Base-by-base conservation (phyloP, 2,329 filamentous ascomycete genomes). In the Sphaceloma murrayae region DNA sequence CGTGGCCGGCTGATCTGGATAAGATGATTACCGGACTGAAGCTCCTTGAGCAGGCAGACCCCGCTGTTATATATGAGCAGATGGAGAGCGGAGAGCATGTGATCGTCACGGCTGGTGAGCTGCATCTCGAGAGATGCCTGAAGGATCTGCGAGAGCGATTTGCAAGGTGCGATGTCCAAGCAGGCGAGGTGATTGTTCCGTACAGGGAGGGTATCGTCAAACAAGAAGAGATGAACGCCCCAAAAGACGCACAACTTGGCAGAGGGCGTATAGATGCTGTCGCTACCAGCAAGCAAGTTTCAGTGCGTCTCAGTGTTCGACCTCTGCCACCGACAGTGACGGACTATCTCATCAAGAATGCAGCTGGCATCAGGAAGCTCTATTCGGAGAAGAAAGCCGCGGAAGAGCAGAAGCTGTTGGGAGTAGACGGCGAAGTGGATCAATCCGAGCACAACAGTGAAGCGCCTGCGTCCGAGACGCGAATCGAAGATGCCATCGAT, bases 81-180 rank as follows among this genome's bases (percentile, higher is more conserved):
- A 81, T 96, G 43, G 75, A 81, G 46, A 95, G 82, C 53, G 91
- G 91, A 46, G 91, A 98, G 64, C 91, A 98, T 62, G 91, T 98
- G 31, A 77, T 98, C 16, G 65, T 94, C 27, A 96, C 91, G 1
- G 91, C 91, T 4, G 91, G 91, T 44, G 91, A 98, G 62, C 61
- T 98, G 52, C 91, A 98, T 65, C 71, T 98, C 2, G 91, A 98
- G 63, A 74, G 91, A 46, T 98, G 91, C 59, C 63, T 98, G 48
- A 94, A 91, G 43, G 91, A 98, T 67, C 70, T 98, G 18, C 77
- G 86, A 49, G 91, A 98, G 59, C 74, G 91, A 4, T 98, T 94
- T 58, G 89, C 91, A 4, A 81, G 78, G 51, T 96, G 93, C 58
- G 89, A 96, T 53, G 88, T 98, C 43, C 89, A 96, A 58, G 85